Evolutionary conservation across 1,284 basidiomycete species (phyloP), one percentile per base, ranked within the genome.

Genomic region (Fomitopsis pinicola): DNA sequence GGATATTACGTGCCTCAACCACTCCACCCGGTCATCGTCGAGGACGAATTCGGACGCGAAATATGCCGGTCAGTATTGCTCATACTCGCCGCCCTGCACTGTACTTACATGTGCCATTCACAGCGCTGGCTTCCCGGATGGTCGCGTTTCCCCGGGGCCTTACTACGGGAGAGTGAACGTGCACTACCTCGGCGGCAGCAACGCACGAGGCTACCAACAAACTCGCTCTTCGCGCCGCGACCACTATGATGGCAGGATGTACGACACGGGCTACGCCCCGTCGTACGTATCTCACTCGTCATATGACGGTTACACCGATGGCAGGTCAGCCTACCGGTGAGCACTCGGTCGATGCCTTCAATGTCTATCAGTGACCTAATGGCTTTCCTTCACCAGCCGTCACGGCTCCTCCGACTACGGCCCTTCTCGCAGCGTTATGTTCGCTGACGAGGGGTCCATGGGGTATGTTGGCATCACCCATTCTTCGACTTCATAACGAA

Each of bases 21-120:
- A 10, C 64, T 64, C 3, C 68, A 69, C 22, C 72, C 72, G 1
- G 70, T 74, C 44, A 73, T 74, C 19, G 68, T 74, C 38, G 66
- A 74, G 46, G 72, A 74, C 59, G 67, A 71, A 46, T 64, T 67
- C 53, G 72, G 71, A 2, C 63, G 66, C 12, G 72, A 74, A 56
- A 68, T 74, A 22, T 72, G 70, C 61, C 63, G 72, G 72, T 71
- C 14, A 55, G 65, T 59, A 7, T 15, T 15, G 5, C 7, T 7
- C 12, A 38, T 19, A 19, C 35, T 8, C n/a, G 15, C 2, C 14
- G 46, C n/a, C 9, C 4, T n/a, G 54, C 35, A 12, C 14, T 8
- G 17, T 9, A 9, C 52, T 22, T 22, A 48, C 52, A 52, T 10
- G 22, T 54, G 4, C 2, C 40, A 17, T 57, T 8, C n/a, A 8